These are phyloP conservation scores for Calonectria montana DNA, from an alignment of 2,329 filamentous ascomycete genomes.

Conservation along the genomic window DNA sequence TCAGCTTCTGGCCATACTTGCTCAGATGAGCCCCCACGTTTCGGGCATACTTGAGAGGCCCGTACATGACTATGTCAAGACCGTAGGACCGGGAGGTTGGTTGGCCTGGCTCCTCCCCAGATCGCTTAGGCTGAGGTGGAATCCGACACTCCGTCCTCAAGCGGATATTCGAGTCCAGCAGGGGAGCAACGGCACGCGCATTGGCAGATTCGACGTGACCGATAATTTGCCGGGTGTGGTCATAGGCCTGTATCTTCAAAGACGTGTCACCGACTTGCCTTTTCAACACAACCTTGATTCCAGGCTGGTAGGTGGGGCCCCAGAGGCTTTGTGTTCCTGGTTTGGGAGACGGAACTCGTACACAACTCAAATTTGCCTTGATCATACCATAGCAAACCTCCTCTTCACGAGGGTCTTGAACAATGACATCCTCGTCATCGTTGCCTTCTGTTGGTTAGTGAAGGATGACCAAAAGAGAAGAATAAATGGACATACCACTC, in stretches of 20 bases:
- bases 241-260: conserved; percentile 76
- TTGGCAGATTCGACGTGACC: conserved; percentile 79
- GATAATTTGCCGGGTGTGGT: conserved; percentile 77
- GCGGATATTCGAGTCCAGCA: conserved; percentile 76
- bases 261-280: conserved; percentile 66
- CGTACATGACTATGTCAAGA: conserved; percentile 83
- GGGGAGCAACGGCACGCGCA: conserved; percentile 73
- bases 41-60: conserved; percentile 73
- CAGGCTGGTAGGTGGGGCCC: conserved; percentile 72
- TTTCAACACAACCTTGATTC: conserved; percentile 78
- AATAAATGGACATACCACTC: conserved; percentile 51
- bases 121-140: conserved; percentile 70
- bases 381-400: conserved; percentile 87
- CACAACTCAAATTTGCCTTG: conserved; percentile 74
- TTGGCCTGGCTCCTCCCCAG: conserved; percentile 73
- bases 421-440: conserved; percentile 69
- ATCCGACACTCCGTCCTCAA: conserved; percentile 81
- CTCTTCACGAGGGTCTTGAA: conserved; percentile 71
- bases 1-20: conserved; percentile 74
- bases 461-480: background rate
- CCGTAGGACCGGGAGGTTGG: conserved; percentile 70
- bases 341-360: conserved; percentile 75
- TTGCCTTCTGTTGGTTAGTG: conserved; percentile 37
- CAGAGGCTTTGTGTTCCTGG: conserved; percentile 70
- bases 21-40: conserved; percentile 75